Evolutionary conservation across 305 asterid species (phyloP).

Genomic region (Fraxinus greggii): DNA sequence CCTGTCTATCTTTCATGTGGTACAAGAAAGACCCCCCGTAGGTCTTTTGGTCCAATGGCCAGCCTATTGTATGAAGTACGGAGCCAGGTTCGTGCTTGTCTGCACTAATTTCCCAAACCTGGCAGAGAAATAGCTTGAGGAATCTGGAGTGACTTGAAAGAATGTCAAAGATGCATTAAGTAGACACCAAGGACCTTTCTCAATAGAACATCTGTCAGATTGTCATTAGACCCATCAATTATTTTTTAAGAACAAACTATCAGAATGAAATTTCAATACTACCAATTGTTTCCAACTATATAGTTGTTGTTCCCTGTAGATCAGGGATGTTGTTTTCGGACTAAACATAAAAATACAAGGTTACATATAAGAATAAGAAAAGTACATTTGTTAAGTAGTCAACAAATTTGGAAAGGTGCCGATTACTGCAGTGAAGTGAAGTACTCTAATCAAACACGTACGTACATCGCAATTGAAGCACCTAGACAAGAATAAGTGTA

Average conservation of each 20-base stretch:
- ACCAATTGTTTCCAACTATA: neutral
- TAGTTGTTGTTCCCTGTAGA: neutral
- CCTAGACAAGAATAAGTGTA: constrained; percentile 22
- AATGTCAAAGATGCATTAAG: constrained; percentile 3
- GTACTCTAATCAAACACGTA: neutral
- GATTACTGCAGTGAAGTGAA: constrained; percentile 4
- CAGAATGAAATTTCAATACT: neutral
- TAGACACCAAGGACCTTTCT: neutral
- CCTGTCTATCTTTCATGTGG: constrained; percentile 95
- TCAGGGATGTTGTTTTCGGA: neutral
- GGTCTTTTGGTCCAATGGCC: constrained; percentile 89
- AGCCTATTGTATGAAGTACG: constrained; percentile 90
- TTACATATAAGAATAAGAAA: constrained; percentile 14
- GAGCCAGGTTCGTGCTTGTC: constrained; percentile 78
- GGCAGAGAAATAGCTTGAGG: constrained; percentile 29
- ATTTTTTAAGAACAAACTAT: neutral
- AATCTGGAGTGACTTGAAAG: constrained; percentile 4
- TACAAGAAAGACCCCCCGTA: constrained; percentile 97
- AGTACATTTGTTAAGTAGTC: constrained; percentile 16
- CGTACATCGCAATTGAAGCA: neutral
- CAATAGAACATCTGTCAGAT: neutral
- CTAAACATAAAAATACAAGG: constrained; percentile 4
- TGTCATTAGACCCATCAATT: neutral
- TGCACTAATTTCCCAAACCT: constrained; percentile 91
- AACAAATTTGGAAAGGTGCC: constrained; percentile 6